phyloP scores from a whole-genome alignment of 1,284 basidiomycete genomes.

The Fomes fomentarius region DNA sequence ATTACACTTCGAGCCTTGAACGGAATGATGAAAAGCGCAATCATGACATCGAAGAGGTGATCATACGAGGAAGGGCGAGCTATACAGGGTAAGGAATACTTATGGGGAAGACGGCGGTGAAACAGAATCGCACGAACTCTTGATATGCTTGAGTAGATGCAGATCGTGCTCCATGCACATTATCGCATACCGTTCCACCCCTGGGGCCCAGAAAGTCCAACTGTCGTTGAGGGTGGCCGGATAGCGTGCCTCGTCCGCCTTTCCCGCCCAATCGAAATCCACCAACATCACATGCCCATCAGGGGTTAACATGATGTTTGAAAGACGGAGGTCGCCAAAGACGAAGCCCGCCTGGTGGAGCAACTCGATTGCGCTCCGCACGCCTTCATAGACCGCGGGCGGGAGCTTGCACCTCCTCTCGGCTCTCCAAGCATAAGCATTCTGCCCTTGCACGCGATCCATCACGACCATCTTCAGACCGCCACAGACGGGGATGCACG shows the following conservation, averaged over 20 bases:
- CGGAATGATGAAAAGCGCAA: no score
- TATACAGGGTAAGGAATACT: no score
- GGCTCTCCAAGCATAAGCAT: neutral
- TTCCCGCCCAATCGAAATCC: neutral
- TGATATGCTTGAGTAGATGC: neutral
- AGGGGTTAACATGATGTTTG: slow-evolving; percentile 5
- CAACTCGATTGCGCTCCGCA: no score
- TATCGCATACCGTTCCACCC: neutral
- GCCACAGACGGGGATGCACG: neutral
- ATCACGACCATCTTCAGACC: slow-evolving; percentile 11
- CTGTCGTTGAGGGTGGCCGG: neutral
- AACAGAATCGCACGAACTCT: neutral
- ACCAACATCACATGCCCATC: neutral
- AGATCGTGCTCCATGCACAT: neutral
- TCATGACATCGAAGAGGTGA: no score
- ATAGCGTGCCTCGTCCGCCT: neutral
- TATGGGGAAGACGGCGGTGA: no score
- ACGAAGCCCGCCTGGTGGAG: no score
- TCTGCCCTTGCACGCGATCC: slow-evolving; percentile 3
- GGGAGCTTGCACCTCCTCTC: neutral
- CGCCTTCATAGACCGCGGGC: no score
- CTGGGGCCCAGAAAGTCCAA: neutral
- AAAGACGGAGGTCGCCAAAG: slow-evolving; percentile 13
- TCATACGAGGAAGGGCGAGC: no score
- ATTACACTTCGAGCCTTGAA: no score